Conservation (phyloP, 805 yeast species). For the Candida sonorensis region DNA sequence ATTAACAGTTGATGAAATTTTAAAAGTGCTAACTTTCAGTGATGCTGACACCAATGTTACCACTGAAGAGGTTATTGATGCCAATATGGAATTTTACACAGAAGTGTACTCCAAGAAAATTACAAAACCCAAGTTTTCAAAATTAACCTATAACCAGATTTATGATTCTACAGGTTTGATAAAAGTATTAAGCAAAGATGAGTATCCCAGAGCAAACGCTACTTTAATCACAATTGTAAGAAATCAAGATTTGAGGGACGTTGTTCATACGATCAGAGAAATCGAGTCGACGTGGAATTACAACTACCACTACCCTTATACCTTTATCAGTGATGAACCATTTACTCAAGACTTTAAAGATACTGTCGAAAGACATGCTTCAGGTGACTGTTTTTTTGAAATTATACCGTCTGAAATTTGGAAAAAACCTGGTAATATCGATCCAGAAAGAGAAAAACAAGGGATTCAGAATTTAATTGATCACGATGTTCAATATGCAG, state of each 20-base stretch:
- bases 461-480: conserved; percentile 33
- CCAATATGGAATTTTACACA: conserved; percentile 28
- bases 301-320: conserved; percentile 85
- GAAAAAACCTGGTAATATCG: conserved; percentile 42
- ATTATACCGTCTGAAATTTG: conserved; percentile 44
- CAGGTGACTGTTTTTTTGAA: conserved; percentile 43
- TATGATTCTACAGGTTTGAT: conserved; percentile 21
- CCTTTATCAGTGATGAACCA: conserved; percentile 78
- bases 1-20: conserved; percentile 21
- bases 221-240: conserved; percentile 73
- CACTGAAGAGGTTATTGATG: conserved; percentile 24
- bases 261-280: conserved; percentile 50
- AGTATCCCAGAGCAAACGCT: conserved; percentile 52
- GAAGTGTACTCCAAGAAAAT: conserved; percentile 29
- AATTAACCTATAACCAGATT: conserved; percentile 25
- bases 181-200: conserved; percentile 22
- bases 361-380: conserved; percentile 40
- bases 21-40: conserved; percentile 20
- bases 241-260: conserved; percentile 51
- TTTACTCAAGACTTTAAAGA: conserved; percentile 72
- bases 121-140: conserved; percentile 27
- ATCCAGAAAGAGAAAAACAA: conserved; percentile 28
- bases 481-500: conserved; percentile 54
- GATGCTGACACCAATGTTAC: conserved; percentile 14
- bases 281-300: conserved; percentile 70